These are phyloP conservation scores for Camellia lanceoleosa DNA, from an alignment of 148 eudicot genomes.

Conservation along the genomic window DNA sequence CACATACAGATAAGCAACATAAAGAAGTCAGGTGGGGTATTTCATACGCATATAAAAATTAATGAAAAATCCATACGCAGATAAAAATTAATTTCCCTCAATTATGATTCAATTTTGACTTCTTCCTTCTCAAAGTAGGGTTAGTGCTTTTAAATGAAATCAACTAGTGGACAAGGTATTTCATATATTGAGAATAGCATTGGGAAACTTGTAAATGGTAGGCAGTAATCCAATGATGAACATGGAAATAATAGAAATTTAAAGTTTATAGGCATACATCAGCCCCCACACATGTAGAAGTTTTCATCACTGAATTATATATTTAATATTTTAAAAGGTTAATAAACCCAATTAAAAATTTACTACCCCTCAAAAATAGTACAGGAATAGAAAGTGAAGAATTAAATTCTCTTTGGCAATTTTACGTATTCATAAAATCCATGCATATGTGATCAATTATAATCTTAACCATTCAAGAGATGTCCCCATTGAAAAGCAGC, in stretches of 20 bases:
- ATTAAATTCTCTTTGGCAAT: background rate
- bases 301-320: background rate
- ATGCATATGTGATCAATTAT: slow-evolving; percentile 4
- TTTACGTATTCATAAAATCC: background rate
- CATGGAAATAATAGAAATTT: background rate
- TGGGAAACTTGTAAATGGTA: background rate
- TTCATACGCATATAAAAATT: background rate
- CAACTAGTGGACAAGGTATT: background rate
- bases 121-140: background rate
- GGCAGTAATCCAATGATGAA: background rate
- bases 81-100: background rate
- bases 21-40: background rate
- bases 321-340: background rate
- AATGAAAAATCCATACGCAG: background rate
- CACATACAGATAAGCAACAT: background rate
- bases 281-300: background rate
- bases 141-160: background rate
- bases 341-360: background rate
- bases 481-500: background rate
- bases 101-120: background rate
- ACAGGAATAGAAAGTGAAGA: background rate
- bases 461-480: background rate
- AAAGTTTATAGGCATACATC: background rate
- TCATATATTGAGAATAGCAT: background rate
- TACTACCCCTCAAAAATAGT: background rate